phyloP scores from a whole-genome alignment of 2,329 filamentous ascomycete species.

The Aspergillus tubingensis region DNA sequence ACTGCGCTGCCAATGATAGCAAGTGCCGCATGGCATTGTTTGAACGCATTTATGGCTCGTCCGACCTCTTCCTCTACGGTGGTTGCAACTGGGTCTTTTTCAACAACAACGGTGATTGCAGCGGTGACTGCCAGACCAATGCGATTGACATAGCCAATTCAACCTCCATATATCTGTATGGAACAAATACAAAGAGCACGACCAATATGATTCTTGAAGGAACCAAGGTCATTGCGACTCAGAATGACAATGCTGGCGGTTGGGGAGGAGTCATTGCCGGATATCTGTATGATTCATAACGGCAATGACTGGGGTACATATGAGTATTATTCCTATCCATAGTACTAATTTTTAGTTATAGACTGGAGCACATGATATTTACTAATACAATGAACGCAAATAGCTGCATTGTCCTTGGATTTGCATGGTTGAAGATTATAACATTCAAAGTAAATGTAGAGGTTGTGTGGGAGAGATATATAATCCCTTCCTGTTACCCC shows the following conservation, averaged over 20 bases:
- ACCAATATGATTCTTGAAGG: conserved; percentile 34
- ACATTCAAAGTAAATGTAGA: too few species aligned
- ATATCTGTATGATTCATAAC: conserved; percentile 27
- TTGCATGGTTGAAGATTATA: too few species aligned
- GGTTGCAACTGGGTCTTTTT: conserved; percentile 45
- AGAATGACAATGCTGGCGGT: conserved; percentile 34
- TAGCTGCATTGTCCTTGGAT: too few species aligned
- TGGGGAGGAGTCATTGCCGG: conserved; percentile 39
- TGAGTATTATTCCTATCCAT: background rate
- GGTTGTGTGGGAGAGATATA: too few species aligned
- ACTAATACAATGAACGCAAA: too few species aligned
- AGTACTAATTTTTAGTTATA: background rate
- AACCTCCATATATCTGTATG: conserved; percentile 30
- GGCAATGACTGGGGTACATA: background rate
- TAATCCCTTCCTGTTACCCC: too few species aligned
- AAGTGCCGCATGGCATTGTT: conserved; percentile 42
- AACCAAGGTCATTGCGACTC: conserved; percentile 24
- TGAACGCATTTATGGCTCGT: conserved; percentile 31
- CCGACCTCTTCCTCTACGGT: conserved; percentile 42
- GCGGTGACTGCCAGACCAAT: conserved; percentile 43
- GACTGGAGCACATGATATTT: too few species aligned
- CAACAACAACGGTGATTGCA: conserved; percentile 34
- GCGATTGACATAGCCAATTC: conserved; percentile 32
- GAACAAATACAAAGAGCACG: conserved; percentile 33
- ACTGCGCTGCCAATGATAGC: conserved; percentile 30